Base-by-base conservation (phyloP, 2,329 filamentous ascomycete species). In the Exophiala alcalophila region DNA sequence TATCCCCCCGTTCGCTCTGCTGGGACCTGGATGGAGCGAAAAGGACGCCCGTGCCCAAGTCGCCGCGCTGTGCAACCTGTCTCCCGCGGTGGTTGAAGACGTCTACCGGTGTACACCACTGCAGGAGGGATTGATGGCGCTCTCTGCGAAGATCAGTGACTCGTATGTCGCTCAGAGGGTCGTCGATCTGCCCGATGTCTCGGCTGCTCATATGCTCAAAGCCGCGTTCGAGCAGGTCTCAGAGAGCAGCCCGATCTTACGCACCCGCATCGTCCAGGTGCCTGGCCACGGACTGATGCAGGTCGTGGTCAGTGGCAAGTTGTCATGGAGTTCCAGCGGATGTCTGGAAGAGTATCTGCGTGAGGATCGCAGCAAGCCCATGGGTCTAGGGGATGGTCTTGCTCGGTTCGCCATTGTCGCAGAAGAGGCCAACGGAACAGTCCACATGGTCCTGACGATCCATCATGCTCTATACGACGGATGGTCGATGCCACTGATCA, bases 391-490 rank as follows among this genome's bases (percentile, higher is more conserved):
- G 18, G 62, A 56, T 4, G 35, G 45, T 2, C 43, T 69, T 7
- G 59, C 60, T 11, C 56, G 59, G 10, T 68, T 65, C 45, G 60
- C 60, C 0, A 61, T 70, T 18, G 58, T 67, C 3, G 47, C 59
- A 16, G 49, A 61, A 2, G 46, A 33, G 12, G 30, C 36, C 6
- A 57, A 55, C 1, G 51, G 56, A 9, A 40, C 41, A 24, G 50
- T 52, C 2, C 65, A 71, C 49, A 69, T 77, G 12, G 63, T 73
- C 3, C 71, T 71, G 61, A 70, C 69, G 0, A 65, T 73, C 36
- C 73, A 76, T 44, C 73, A 76, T 39, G 70, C 70, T 4, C 59
- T 76, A 1, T 76, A 76, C 47, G 73, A 77, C 57, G 73, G 72
- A 7, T 70, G 64, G 66, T 68, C 64, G 29, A 50, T 58, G 25